Base-by-base conservation (phyloP, 2,329 filamentous ascomycete genomes). In the Sclerotinia trifoliorum region DNA sequence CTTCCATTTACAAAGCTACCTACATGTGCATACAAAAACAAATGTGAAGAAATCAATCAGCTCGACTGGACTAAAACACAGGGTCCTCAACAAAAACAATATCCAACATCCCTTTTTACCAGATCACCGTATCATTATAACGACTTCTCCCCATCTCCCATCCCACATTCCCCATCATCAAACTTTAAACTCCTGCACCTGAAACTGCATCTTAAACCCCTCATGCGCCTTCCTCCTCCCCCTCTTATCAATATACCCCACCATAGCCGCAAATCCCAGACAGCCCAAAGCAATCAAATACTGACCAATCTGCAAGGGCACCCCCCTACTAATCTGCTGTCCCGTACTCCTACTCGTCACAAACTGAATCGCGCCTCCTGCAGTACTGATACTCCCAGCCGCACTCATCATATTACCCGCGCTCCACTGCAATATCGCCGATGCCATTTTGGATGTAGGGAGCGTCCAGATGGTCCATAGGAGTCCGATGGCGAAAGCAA, bases 201-300 rank as follows among this genome's bases (percentile, higher is more conserved):
- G 57, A 21, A 60, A 60, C 57, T n/a, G 42, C 57, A 46, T 60
- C n/a, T 60, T 60, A 8, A 60, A 60, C 10, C 57, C 57, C 39
- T 60, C 57, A 4, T 46, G 57, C 42, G 48, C 48, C 60, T 51
- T 63, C 26, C 48, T 26, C 13, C 44, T 63, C 13, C 44, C 60
- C 32, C 61, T 64, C 46, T 52, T 64, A 64, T 64, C 32, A 64
- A 64, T 64, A 39, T 51, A 64, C 15, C 61, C 46, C 8, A 64
- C 48, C 61, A 64, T 39, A 26, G 35, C 32, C 24, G 48, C 48
- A 8, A 64, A 64, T 19, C 48, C 46, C 7, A 64, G 19, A 60
- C 46, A 39, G 7, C 61, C 61, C 61, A 51, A 42, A 17, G 42
- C 57, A 60, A 60, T 60, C 10, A 60, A 26, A 46, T 60, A 60